phyloP scores from a whole-genome alignment of 179 eudicot genomes.

The Carnegiea gigantea region DNA sequence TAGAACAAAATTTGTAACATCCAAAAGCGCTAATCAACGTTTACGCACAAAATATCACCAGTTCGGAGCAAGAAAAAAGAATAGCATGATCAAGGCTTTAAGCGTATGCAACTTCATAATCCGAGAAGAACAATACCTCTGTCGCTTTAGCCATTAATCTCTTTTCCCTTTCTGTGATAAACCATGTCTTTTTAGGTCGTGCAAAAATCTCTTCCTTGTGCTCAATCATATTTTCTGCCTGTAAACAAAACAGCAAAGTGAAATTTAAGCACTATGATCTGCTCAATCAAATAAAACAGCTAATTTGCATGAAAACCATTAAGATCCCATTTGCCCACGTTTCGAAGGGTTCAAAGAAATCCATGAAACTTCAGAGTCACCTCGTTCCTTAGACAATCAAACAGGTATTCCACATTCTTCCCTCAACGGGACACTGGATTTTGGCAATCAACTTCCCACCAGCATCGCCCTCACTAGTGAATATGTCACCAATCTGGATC shows the following conservation, averaged over 20 bases:
- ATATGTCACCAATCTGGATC: not conserved
- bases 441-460: not conserved
- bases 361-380: not conserved
- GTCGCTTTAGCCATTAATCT: slow-evolving; percentile 56
- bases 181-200: slow-evolving; percentile 96
- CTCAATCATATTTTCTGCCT: slow-evolving; percentile 93
- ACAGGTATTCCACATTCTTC: not conserved
- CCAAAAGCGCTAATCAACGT: not conserved
- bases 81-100: not conserved
- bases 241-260: slow-evolving; percentile 21
- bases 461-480: not conserved
- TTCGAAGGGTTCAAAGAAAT: not conserved
- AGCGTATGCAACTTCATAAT: not conserved
- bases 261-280: not conserved
- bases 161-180: slow-evolving; percentile 78
- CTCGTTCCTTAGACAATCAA: too few relatives aligned
- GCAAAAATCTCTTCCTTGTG: slow-evolving; percentile 87
- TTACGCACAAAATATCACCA: not conserved
- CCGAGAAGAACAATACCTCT: slow-evolving; percentile 43
- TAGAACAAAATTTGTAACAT: not conserved
- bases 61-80: not conserved
- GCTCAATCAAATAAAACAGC: not conserved
- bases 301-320: not conserved
- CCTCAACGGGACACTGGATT: not conserved
- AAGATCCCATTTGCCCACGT: not conserved